A percentile compares a stretch with the other conserved stretches of the same genome.
These are phyloP conservation scores for Nitzschia palea DNA, from an alignment of 108 stramenopile species.

Conservation along the genomic window DNA sequence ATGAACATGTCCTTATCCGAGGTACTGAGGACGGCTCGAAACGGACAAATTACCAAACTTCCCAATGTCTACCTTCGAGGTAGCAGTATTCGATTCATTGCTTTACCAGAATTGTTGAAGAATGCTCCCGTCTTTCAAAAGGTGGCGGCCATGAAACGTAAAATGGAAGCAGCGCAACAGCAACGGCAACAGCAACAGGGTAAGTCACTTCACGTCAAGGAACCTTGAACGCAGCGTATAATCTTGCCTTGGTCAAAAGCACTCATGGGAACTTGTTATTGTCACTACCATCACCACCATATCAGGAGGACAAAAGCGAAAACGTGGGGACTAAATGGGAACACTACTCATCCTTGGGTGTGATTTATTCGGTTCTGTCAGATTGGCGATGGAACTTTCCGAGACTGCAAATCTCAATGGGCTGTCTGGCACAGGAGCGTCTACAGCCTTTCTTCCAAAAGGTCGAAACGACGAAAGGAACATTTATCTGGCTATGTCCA, in stretches of 20 bases:
- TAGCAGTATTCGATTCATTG: slow-evolving; percentile 92
- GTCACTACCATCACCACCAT: no score
- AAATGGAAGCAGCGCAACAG: slow-evolving; percentile 65
- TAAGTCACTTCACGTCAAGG: background rate
- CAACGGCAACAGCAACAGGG: slow-evolving; percentile 26
- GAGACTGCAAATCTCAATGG: no score
- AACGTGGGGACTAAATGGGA: slow-evolving; percentile 35
- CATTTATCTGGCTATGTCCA: no score
- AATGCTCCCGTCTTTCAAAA: slow-evolving; percentile 96
- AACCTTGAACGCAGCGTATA: background rate
- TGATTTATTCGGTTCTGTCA: no score
- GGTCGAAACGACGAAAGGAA: no score
- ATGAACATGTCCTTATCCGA: slow-evolving; percentile 93
- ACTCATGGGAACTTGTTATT: no score
- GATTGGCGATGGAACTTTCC: no score
- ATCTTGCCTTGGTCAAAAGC: background rate
- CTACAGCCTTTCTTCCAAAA: no score
- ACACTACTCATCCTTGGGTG: no score
- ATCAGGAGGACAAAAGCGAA: slow-evolving; percentile 30
- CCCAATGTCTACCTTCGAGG: slow-evolving; percentile 91
- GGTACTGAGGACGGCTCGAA: slow-evolving; percentile 77
- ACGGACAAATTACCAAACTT: slow-evolving; percentile 79
- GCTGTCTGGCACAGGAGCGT: no score
- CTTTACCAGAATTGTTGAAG: slow-evolving; percentile 93
- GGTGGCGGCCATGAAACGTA: slow-evolving; percentile 89